These are phyloP conservation scores for Jimgerdemannia lactiflua DNA, from an alignment of 192 early-diverging fungal species.

Conservation along the genomic window DNA sequence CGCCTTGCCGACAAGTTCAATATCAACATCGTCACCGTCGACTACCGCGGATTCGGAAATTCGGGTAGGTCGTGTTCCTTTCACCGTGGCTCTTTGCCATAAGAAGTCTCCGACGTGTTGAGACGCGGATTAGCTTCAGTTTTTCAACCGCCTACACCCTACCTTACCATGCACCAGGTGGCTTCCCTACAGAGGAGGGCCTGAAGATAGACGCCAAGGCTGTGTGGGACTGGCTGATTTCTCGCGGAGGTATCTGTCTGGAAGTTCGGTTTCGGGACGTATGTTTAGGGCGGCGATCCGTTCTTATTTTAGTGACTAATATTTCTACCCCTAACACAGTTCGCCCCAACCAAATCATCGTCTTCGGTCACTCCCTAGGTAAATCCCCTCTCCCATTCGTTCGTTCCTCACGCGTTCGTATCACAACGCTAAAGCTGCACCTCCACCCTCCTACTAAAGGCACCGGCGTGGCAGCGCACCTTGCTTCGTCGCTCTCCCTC, in stretches of 20 bases:
- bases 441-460: neutral
- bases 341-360: conserved; percentile 10
- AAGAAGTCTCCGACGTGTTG: neutral
- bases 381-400: neutral
- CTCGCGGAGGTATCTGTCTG: neutral
- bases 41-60: conserved; percentile 41
- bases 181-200: conserved; percentile 28
- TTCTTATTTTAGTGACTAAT: too few relatives aligned
- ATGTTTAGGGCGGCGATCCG: too few relatives aligned
- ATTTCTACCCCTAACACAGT: neutral
- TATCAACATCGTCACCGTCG: conserved; percentile 26
- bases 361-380: conserved; percentile 35
- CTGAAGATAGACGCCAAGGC: conserved; percentile 23
- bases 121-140: too few relatives aligned
- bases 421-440: too few relatives aligned
- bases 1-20: conserved; percentile 13
- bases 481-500: neutral
- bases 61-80: conserved; percentile 13
- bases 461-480: neutral
- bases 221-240: conserved; percentile 15
- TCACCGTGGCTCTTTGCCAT: neutral
- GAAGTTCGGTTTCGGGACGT: too few relatives aligned
- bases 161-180: neutral
- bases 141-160: too few relatives aligned
- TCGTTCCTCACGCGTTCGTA: neutral